phyloP scores from a whole-genome alignment of 495 filamentous ascomycete species.

The Collariella sp. region DNA sequence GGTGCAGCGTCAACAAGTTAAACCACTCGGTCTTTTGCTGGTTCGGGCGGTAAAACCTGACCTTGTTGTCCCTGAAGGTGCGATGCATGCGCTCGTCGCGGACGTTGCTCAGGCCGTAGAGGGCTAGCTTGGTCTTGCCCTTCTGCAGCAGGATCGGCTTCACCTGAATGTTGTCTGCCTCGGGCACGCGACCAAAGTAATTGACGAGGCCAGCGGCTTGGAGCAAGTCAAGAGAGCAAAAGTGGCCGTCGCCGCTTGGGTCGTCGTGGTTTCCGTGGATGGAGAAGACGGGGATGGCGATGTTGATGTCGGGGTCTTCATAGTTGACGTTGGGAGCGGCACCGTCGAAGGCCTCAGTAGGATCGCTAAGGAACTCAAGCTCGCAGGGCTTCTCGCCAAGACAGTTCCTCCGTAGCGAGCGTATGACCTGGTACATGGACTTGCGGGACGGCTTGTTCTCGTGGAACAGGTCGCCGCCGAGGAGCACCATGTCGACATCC shows the following conservation, averaged over 20 bases:
- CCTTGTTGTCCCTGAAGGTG: conserved; percentile 86
- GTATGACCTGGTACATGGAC: conserved; percentile 95
- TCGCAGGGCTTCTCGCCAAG: conserved; percentile 92
- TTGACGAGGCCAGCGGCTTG: conserved; percentile 88
- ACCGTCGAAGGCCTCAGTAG: conserved; percentile 74
- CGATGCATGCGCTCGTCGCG: conserved; percentile 89
- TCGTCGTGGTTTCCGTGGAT: conserved; percentile 99
- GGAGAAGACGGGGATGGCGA: conserved; percentile 94
- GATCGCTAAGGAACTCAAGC: conserved; percentile 89
- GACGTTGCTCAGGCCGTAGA: conserved; percentile 95
- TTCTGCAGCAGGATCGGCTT: conserved; percentile 93
- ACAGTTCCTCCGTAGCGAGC: conserved; percentile 84
- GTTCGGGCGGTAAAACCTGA: conserved; percentile 82
- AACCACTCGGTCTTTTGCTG: conserved; percentile 89
- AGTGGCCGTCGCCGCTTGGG: conserved; percentile 84
- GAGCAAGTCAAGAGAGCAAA: conserved; percentile 81
- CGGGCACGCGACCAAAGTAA: conserved; percentile 87
- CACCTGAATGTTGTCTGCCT: conserved; percentile 83
- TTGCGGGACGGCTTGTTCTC: conserved; percentile 98
- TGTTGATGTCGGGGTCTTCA: conserved; percentile 93
- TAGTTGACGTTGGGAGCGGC: conserved; percentile 94
- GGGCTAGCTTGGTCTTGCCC: conserved; percentile 82
- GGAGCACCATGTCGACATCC: conserved; percentile 94
- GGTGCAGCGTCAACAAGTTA: conserved; percentile 91
- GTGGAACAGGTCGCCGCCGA: conserved; percentile 93